These are phyloP conservation scores for Fusarium sp. DNA, from an alignment of 2,329 filamentous ascomycete genomes.

Conservation along the genomic window DNA sequence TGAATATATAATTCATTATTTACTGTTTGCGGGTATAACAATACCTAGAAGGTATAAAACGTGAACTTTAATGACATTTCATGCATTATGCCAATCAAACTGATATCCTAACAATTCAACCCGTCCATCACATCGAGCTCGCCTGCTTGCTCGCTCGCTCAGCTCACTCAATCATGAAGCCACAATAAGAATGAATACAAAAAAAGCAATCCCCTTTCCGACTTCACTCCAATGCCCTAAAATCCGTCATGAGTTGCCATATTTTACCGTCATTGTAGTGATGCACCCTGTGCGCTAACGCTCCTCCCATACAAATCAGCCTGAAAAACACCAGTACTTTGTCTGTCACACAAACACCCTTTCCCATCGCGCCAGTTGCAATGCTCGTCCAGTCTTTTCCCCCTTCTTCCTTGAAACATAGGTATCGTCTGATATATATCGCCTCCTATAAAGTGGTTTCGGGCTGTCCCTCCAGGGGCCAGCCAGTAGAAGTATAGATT, in stretches of 20 bases:
- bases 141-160: conserved; percentile 17
- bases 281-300: conserved; percentile 32
- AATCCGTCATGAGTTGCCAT: conserved; percentile 39
- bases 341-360: conserved; percentile 32
- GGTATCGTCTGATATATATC: conserved; percentile 28
- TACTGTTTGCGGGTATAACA: conserved; percentile 1
- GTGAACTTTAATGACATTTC: conserved; percentile 35
- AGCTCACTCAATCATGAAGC: conserved; percentile 16
- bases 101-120: conserved; percentile 42
- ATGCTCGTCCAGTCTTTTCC: conserved; percentile 39
- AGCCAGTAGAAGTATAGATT: conserved; percentile 18
- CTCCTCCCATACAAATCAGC: conserved; percentile 39
- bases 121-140: conserved; percentile 15
- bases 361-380: conserved; percentile 43
- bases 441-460: conserved; percentile 16
- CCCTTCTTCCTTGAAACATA: conserved; percentile 31
- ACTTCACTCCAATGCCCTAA: conserved; percentile 33
- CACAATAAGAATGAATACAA: conserved; percentile 18
- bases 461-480: conserved; percentile 31
- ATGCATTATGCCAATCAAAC: conserved; percentile 43
- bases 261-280: conserved; percentile 38
- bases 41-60: conserved; percentile 19
- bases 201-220: conserved; percentile 31
- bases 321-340: conserved; percentile 42
- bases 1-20: background rate